These are phyloP conservation scores for Trametes meyenii DNA, from an alignment of 768 basidiomycete genomes.

Conservation along the genomic window DNA sequence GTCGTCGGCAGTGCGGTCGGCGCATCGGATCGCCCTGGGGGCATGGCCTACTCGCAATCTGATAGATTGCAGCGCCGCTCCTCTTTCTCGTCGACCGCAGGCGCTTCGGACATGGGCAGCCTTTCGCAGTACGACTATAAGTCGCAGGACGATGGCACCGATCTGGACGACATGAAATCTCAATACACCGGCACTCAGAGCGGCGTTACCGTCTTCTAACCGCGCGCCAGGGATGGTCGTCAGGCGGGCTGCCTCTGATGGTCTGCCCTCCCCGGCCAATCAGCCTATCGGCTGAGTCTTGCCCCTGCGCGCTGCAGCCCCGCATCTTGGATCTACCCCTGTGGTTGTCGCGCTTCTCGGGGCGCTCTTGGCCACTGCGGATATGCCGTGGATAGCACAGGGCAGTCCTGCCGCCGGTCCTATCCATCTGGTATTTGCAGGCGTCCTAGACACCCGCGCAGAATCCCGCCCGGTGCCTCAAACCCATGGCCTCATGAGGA, in stretches of 20 bases:
- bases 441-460: constrained; percentile 6
- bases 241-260: constrained; percentile 19
- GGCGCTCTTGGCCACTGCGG: constrained; percentile 18
- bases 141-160: constrained; percentile 82
- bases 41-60: constrained; percentile 87
- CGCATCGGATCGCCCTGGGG: constrained; percentile 47
- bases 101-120: constrained; percentile 78
- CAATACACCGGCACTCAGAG: constrained; percentile 87
- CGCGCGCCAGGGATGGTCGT: constrained; percentile 18
- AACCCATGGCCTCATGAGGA: constrained; percentile 9
- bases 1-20: constrained; percentile 56
- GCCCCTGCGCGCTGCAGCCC: constrained; percentile 7
- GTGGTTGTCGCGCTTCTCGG: constrained; percentile 20
- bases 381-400: constrained; percentile 18
- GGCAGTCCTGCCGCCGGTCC: constrained; percentile 1
- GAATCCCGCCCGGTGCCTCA: constrained; percentile 13
- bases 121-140: constrained; percentile 81
- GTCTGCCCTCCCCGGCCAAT: constrained; percentile 13
- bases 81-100: constrained; percentile 77
- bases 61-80: constrained; percentile 80
- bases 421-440: constrained; percentile 12
- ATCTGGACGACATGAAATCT: constrained; percentile 85
- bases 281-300: constrained; percentile 12
- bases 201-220: constrained; percentile 83
- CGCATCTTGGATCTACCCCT: constrained; percentile 23